Base-by-base conservation (phyloP, 2,329 filamentous ascomycete species). In the Exophiala viscosa region DNA sequence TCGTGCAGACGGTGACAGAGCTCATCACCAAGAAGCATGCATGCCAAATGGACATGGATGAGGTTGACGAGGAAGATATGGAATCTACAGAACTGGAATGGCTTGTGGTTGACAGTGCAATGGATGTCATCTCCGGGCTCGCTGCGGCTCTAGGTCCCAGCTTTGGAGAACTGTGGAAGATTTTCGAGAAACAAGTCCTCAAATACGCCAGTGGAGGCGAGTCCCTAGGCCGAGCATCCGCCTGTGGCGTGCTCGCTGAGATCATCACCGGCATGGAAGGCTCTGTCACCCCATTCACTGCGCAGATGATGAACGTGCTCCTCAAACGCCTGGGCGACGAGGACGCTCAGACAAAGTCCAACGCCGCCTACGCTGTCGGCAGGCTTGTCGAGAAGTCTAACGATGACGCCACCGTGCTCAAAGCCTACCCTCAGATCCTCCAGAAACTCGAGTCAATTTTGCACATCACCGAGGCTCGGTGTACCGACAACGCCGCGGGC, bases 31-130 rank as follows among this genome's bases (percentile, higher is more conserved):
- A 92, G 72, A 85, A 88, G 58, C 93, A 99, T 74, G 85, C 88
- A 51, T 96, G 90, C 76, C 93, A 99, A 73, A 83, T 92, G 66
- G 92, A 96, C 66, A 82, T 95, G 17, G 88, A 87, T 41, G 86
- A 89, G 57, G 87, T 86, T 57, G 80, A 83, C 50, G 84, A 85
- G n/a, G 76, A 84, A 8, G 83, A 87, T 50, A 77, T 83, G 45
- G 92, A 90, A 68, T 87, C 87, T 28, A 95, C 92, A 2, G 93
- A 99, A 74, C 96, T 95, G 66, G 93, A 97, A 76, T 97, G 93
- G 93, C 82, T 96, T 14, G 86, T 96, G 46, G 87, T 97, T 49
- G 93, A 99, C 74, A 96, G 90, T 8, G 91, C 90, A 33, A 82
- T 97, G 50, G 93, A 97, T 61, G 90, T 95, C 42, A 79, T 96